phyloP scores from a whole-genome alignment of 495 filamentous ascomycete species.

The Astrocystis sublimbata region DNA sequence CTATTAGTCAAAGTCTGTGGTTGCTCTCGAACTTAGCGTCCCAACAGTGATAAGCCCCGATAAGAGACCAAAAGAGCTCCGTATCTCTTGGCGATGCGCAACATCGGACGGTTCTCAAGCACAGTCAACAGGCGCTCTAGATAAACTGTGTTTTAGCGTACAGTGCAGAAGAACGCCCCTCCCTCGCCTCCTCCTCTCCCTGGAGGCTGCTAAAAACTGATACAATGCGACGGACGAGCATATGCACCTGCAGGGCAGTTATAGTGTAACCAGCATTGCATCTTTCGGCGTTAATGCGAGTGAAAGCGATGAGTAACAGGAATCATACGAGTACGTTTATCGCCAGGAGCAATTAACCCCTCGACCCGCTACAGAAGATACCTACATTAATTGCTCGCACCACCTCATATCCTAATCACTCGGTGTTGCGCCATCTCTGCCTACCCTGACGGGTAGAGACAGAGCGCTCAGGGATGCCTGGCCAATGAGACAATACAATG shows the following conservation, averaged over 20 bases:
- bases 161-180: not conserved
- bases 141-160: not conserved
- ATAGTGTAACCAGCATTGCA: not conserved
- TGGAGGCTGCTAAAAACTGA: not conserved
- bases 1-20: not conserved
- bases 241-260: constrained; percentile 10
- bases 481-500: not conserved
- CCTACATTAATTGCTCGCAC: constrained; percentile 3
- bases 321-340: constrained; percentile 12
- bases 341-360: not conserved
- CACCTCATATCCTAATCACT: not conserved
- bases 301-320: not conserved
- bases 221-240: constrained; percentile 1
- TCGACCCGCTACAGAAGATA: constrained; percentile 8
- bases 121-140: not conserved
- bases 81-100: constrained; percentile 5
- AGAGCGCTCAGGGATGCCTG: not conserved
- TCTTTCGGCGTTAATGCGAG: not conserved
- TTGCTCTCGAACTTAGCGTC: constrained; percentile 5
- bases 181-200: not conserved
- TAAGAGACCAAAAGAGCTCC: not conserved
- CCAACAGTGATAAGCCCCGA: not conserved
- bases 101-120: not conserved
- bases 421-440: not conserved
- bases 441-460: not conserved